Base-by-base conservation (phyloP, 2,329 filamentous ascomycete genomes). In the Botrytis medusae region DNA sequence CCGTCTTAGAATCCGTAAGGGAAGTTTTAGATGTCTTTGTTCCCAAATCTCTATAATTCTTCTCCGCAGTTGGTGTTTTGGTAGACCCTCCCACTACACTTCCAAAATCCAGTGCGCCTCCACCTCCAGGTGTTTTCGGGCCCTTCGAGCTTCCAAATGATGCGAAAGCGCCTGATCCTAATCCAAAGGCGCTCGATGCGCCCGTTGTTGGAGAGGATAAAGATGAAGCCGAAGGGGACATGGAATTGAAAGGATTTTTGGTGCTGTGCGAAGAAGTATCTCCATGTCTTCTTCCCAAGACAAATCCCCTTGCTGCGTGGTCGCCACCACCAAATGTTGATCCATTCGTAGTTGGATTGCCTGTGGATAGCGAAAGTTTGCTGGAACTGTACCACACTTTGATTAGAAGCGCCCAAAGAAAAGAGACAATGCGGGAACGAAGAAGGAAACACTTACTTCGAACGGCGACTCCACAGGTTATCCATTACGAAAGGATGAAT, bases 111-210 rank as follows among this genome's bases (percentile, higher is more conserved):
- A 97, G 93, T 22, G 92, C 90, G 76, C 93, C 92, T 69, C 92
- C 93, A 12, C 92, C 92, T 68, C 92, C 93, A 14, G 92, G 88
- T 64, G 93, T 91, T 86, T 98, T 98, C 70, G 94, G 93, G 2
- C 94, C 95, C 85, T 97, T 97, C 48, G 89, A 88, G 46, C 92
- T 89, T 37, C 95, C 95, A 82, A 97, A 97, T n/a, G 95, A 97
- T 57, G 95, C 95, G 82, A 99, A 99, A 72, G 96, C 96, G 78
- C 96, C 96, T 29, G 94, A 97, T 59, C 96, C 96, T 74, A 99
- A 86, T 69, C 94, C 95, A 84, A 99, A 99, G 74, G 95, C 95
- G 79, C 92, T 95, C 29, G 94, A 94, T 72, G 93, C 93, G 78
- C 88, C 88, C 71, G 89, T 87, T 20, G 72, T 73, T 34, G 72